Base-by-base conservation (phyloP, 148 eudicot species). In the Dysphania ambrosioides region DNA sequence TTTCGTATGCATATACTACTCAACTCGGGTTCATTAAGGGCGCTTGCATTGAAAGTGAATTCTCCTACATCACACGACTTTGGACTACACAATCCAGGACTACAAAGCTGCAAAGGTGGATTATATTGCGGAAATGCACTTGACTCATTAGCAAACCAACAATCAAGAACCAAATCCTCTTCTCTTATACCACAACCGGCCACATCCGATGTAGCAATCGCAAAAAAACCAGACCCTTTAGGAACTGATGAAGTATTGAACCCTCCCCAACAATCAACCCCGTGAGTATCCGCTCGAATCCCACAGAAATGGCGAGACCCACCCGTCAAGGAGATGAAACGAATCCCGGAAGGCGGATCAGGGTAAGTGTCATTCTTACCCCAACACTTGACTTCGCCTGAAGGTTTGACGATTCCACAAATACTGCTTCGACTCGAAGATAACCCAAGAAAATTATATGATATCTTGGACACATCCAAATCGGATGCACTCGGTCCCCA, bases 71-170 rank as follows among this genome's bases (percentile, higher is more conserved):
- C 77, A 71, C 99, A 95, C 36, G 88, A 18, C 60, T 80, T 82
- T 0, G 86, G 76, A 57, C 73, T 83, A 58, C 99, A 95, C 10
- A 92, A 62, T 2, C 97, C 97, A 6, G 99, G 99, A 68, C 97
- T 95, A 78, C 93, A 90, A 51, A 93, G 82, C 86, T 93, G 92
- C 88, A 95, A 72, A 8, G 98, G 98, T 18, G 94, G 98, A 84
- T 91, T 91, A 56, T 83, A 91, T 63, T 84, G 83, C 0, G 77
- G 65, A 24, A 77, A 79, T 15, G 74, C 53, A 18, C 2, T 42
- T 0, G 78, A 57, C 6, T 71, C 75, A 72, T 87, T 80, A 32
- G 87, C 78, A 78, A 85, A 91, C 93, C 93, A 93, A 77, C 98
- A 93, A 83, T 89, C 92, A 57, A 91, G 92, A 10, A 93, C 92